phyloP scores from a whole-genome alignment of 2,329 filamentous ascomycete genomes.

The Hypoxylon sp. region DNA sequence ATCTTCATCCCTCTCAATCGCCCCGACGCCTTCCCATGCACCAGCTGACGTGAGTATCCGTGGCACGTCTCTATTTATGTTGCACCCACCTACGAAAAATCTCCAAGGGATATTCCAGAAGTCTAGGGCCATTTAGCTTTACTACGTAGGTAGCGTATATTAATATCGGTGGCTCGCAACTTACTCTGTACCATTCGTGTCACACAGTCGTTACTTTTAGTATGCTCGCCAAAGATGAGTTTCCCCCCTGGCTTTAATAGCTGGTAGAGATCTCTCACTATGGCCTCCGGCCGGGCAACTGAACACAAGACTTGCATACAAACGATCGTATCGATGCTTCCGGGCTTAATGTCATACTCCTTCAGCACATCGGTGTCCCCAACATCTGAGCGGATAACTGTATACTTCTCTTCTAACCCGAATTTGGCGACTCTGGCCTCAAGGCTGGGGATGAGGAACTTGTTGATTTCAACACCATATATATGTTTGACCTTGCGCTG shows the following conservation, averaged over 20 bases:
- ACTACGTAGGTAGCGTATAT: too few relatives aligned
- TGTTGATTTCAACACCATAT: constrained; percentile 62
- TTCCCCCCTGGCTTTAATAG: constrained; percentile 62
- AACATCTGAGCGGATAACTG: constrained; percentile 57
- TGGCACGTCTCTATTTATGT: constrained; percentile 10
- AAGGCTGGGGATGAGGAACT: constrained; percentile 53
- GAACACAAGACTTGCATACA: constrained; percentile 63
- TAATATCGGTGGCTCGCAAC: background rate
- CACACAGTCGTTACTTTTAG: constrained; percentile 1
- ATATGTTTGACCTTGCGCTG: constrained; percentile 52
- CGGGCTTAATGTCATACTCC: constrained; percentile 55
- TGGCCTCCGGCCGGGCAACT: constrained; percentile 51
- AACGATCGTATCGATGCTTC: constrained; percentile 59
- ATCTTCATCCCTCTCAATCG: background rate
- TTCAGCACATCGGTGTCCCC: constrained; percentile 59
- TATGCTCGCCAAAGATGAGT: constrained; percentile 65
- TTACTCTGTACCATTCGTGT: constrained; percentile 13
- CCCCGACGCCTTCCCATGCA: constrained; percentile 5
- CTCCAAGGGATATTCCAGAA: constrained; percentile 15
- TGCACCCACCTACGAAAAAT: constrained; percentile 16
- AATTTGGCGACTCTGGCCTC: constrained; percentile 51
- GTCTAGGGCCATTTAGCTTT: background rate
- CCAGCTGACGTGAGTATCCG: constrained; percentile 6
- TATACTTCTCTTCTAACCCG: constrained; percentile 57
- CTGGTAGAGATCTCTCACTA: constrained; percentile 57